Evolutionary conservation across 805 yeast genomes (phyloP).

Genomic region (Wickerhamomyces queroliae): DNA sequence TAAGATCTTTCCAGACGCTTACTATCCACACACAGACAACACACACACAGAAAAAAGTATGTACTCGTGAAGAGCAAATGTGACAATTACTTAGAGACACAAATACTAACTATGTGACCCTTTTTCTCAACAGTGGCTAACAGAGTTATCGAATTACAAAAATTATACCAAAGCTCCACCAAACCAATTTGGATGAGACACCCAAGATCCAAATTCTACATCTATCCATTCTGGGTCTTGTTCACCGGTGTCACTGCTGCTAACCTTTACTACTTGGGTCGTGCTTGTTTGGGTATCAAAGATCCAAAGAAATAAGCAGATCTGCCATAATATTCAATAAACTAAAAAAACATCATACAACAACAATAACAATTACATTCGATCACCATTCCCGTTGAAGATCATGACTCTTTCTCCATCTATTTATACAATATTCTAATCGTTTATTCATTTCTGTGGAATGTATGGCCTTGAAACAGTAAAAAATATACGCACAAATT

Average conservation of each 20-base stretch:
- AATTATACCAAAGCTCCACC: constrained; percentile 47
- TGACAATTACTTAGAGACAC: not conserved
- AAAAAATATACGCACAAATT: not conserved
- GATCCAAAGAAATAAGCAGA: constrained; percentile 22
- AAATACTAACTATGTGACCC: constrained; percentile 15
- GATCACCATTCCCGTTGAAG: no score
- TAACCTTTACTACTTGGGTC: constrained; percentile 37
- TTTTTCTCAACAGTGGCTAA: constrained; percentile 34
- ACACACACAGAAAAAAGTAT: not conserved
- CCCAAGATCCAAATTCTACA: constrained; percentile 27
- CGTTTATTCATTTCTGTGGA: not conserved
- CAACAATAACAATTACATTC: no score
- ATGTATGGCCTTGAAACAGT: not conserved
- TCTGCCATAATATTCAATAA: no score
- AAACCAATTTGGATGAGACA: constrained; percentile 56
- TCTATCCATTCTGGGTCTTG: constrained; percentile 26
- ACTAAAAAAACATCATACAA: not conserved
- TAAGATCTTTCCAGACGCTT: no score
- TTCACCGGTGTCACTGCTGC: constrained; percentile 22
- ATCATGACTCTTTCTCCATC: not conserved
- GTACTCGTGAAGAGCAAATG: not conserved
- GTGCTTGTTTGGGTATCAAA: constrained; percentile 69
- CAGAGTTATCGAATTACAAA: constrained; percentile 51
- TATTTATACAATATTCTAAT: not conserved
- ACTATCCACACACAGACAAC: not conserved